Base-by-base conservation (phyloP, 805 yeast genomes). In the Metschnikowia bowlesiae region DNA sequence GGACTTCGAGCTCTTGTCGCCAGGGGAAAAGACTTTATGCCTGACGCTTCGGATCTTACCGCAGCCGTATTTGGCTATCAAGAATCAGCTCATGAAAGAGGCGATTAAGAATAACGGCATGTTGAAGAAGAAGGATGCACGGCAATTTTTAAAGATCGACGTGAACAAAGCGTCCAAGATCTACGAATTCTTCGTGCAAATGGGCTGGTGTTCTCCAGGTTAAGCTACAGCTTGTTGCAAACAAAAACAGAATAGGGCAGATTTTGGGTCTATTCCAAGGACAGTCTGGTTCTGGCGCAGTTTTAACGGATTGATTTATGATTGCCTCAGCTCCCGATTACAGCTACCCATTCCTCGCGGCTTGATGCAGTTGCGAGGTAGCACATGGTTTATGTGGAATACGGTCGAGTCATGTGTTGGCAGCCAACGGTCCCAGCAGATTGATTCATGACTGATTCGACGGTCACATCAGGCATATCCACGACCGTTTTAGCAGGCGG, bases 21-120 rank as follows among this genome's bases (percentile, higher is more conserved):
- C 83, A n/a, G 96, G 89, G 49, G 99, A 94, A 64, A 92, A 86
- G 64, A 82, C 81, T 48, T 69, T 94, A 43, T 95, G 99, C 69
- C 77, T 91, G 4, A 86, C 83, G 44, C 74, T 95, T 53, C 81
- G 96, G 54, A 85, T 95, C 9, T 69, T 87, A 50, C 99, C 99
- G 13, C 92, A 94, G 65, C 96, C 98, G 3, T 94, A 92, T 62
- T 72, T 94, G 53, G 96, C 96, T 2, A 88, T 94, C 55, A 94
- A 94, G 63, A 96, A 89, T 64, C 82, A 89, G 3, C 68, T 94
- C 49, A 89, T 94, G 74, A 81, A 95, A 59, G 97, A 91, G 63
- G 81, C 95, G 32, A 72, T 91, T 37, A 83, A 88, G 57, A 84
- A 87, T 39, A 96, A 96, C 37, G 98, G 98, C 5, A 69, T 78